phyloP scores from a whole-genome alignment of 1,139 yeast genomes.

The Komagataea norvegica region DNA sequence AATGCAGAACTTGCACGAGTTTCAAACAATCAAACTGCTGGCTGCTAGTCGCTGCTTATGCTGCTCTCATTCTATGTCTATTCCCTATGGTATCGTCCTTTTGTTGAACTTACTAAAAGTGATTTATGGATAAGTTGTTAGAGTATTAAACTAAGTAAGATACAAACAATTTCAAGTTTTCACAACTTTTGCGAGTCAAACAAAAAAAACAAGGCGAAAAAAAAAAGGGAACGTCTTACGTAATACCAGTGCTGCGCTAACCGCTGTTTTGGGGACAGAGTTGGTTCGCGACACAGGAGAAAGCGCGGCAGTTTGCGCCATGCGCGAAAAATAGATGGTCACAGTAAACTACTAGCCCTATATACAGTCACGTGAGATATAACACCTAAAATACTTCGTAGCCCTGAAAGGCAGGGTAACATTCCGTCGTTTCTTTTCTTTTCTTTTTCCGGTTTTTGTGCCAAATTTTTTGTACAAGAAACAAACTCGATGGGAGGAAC shows the following conservation, averaged over 20 bases:
- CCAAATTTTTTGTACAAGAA: neutral
- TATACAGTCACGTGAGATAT: neutral
- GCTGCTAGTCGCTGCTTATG: too few species aligned
- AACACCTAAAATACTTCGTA: too few species aligned
- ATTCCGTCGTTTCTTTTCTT: neutral
- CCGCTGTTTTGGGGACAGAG: too few species aligned
- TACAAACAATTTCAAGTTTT: conserved; percentile 9
- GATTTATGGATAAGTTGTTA: conserved; percentile 9
- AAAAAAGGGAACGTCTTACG: neutral
- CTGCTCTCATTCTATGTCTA: neutral
- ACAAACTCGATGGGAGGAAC: neutral
- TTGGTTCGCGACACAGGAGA: too few species aligned
- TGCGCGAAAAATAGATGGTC: conserved; percentile 2
- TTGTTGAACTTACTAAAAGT: conserved; percentile 10
- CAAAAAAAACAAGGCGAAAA: neutral
- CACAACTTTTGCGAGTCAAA: conserved; percentile 6
- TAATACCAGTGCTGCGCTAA: neutral
- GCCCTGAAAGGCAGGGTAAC: conserved; percentile 5
- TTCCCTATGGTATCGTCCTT: neutral
- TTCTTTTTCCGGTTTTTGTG: conserved; percentile 4
- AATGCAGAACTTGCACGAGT: too few species aligned
- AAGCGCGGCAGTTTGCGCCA: neutral
- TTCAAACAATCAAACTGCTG: too few species aligned
- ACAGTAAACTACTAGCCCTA: conserved; percentile 3
- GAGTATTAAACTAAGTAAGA: conserved; percentile 10